phyloP scores from a whole-genome alignment of 495 filamentous ascomycete species.

The Neurospora sp. region DNA sequence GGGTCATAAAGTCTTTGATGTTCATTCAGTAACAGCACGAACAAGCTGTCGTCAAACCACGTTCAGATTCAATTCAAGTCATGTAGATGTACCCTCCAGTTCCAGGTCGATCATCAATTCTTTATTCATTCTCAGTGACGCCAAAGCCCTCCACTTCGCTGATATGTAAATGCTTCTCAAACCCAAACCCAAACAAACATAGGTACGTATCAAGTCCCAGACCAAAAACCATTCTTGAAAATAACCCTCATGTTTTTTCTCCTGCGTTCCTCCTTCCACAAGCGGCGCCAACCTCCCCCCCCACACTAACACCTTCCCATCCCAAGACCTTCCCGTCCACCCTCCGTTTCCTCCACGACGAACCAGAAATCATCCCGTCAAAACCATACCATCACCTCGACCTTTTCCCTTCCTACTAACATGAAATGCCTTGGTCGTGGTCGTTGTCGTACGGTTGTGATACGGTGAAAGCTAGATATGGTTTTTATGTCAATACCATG shows the following conservation, averaged over 20 bases:
- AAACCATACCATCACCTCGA: neutral
- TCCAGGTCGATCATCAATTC: no score
- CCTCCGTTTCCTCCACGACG: neutral
- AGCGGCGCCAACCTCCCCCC: neutral
- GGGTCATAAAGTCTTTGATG: neutral
- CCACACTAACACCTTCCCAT: neutral
- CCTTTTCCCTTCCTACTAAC: neutral
- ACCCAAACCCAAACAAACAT: neutral
- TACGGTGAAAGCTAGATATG: neutral
- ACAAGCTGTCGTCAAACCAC: neutral
- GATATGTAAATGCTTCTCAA: neutral
- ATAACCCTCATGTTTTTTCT: neutral
- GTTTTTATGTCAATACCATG: neutral
- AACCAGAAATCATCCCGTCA: neutral
- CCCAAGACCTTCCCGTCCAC: neutral
- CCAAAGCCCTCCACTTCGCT: neutral
- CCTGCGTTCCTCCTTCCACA: neutral
- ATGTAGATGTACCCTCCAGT: no score
- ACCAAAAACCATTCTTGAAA: neutral
- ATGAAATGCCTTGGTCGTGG: neutral
- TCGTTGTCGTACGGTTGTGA: neutral
- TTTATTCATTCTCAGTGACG: neutral
- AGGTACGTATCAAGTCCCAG: neutral
- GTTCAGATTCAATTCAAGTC: neutral
- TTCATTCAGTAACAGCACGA: neutral